Base-by-base conservation (phyloP, 2,329 filamentous ascomycete species). In the Stemphylium beticola region DNA sequence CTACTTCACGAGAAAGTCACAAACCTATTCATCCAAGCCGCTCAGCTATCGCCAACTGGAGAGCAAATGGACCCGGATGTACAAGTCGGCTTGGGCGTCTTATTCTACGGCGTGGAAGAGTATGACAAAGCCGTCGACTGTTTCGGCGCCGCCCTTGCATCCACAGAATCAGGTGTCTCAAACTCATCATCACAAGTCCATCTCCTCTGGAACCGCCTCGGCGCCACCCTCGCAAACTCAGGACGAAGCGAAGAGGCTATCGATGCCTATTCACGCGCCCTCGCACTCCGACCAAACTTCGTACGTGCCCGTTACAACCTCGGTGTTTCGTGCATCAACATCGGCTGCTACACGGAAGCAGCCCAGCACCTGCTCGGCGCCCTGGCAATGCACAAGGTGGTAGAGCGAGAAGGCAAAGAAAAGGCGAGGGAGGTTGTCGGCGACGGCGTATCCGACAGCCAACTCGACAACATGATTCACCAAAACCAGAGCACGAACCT, bases 81-180 rank as follows among this genome's bases (percentile, higher is more conserved):
- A 7, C 96, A 99, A 77, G 95, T 99, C 54, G 95, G 95, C 1
- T 83, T 99, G 1, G 96, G 96, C 32, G 95, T 99, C 4, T 85
- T 99, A 14, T 98, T 99, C 80, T 99, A 99, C 78, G 95, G 93
- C 46, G 92, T 91, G 26, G 95, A 99, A 77, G 93, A 98, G 73
- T 98, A 97, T 79, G 91, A 95, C 74, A 99, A 99, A 80, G 95
- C 95, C 0, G 93, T 99, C 33, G 95, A 99, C 80, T 99, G 96
- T 81, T 99, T 99, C 84, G 90, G 89, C 51, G 88, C 93, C 0
- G 93, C 96, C 0, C 85, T 99, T 20, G 90, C 91, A 55, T 91
- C 87, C 20, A 92, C 91, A 0, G 92, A 96, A 76, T 84, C 87
- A 32, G 95, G 95, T 54, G 86, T 86, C 8, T 89, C 87, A 55